Percentiles rank a stretch among this genome's conserved stretches.
phyloP scores from a whole-genome alignment of 495 filamentous ascomycete species.

The Podospora tetraspora region DNA sequence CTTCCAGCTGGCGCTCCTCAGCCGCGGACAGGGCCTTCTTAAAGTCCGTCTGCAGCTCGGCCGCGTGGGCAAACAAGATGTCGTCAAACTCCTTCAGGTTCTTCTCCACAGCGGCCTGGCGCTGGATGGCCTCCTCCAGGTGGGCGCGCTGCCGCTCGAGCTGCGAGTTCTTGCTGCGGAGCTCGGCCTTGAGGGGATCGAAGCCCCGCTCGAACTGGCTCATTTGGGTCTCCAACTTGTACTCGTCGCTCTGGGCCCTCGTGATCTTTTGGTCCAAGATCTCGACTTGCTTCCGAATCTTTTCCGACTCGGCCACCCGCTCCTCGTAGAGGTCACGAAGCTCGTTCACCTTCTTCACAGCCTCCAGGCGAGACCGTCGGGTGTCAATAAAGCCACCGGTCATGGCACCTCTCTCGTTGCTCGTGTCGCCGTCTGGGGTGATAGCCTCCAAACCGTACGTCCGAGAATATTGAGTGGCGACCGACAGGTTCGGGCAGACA shows the following conservation, averaged over 20 bases:
- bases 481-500: conserved; percentile 80
- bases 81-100: conserved; percentile 70
- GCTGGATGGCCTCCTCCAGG: conserved; percentile 63
- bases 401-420: conserved; percentile 89
- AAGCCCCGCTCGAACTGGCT: conserved; percentile 77
- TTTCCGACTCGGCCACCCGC: conserved; percentile 44
- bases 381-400: conserved; percentile 90
- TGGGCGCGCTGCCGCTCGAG: conserved; percentile 68
- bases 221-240: conserved; percentile 75
- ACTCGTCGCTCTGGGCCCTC: conserved; percentile 67
- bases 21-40: conserved; percentile 79
- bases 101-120: conserved; percentile 67
- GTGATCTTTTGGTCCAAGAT: conserved; percentile 82
- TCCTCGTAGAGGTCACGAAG: conserved; percentile 70
- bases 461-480: conserved; percentile 83
- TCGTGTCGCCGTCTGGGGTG: conserved; percentile 87
- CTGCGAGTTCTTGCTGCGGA: conserved; percentile 63
- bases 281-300: conserved; percentile 56
- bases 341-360: conserved; percentile 67
- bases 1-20: conserved; percentile 77
- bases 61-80: conserved; percentile 64
- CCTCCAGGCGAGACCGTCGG: conserved; percentile 74
- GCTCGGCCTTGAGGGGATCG: conserved; percentile 67
- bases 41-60: conserved; percentile 78
- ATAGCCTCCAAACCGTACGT: conserved; percentile 88